These are phyloP conservation scores for Saturnispora kantuleensis DNA, from an alignment of 805 yeast genomes.

Conservation along the genomic window DNA sequence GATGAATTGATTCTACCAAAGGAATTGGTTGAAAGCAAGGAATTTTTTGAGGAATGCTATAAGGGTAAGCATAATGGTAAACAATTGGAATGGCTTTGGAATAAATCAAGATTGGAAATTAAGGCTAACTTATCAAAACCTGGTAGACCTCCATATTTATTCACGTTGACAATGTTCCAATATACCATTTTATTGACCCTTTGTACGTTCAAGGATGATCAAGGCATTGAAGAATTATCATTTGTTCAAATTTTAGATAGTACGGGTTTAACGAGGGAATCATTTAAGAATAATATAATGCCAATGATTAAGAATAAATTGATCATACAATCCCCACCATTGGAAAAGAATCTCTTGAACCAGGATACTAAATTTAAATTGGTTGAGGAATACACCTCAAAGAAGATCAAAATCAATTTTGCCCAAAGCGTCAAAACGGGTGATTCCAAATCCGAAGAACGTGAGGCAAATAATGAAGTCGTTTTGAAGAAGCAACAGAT, in stretches of 20 bases:
- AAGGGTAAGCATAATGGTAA: slow-evolving; percentile 73
- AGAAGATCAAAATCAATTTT: slow-evolving; percentile 76
- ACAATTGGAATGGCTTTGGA: slow-evolving; percentile 93
- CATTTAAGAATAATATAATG: slow-evolving; percentile 63
- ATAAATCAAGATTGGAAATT: slow-evolving; percentile 83
- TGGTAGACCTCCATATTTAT: slow-evolving; percentile 70
- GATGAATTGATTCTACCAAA: slow-evolving; percentile 55
- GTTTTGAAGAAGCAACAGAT: slow-evolving; percentile 51
- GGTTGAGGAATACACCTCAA: slow-evolving; percentile 74
- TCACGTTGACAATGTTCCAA: slow-evolving; percentile 79
- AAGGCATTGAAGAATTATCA: slow-evolving; percentile 52
- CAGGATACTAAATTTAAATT: slow-evolving; percentile 56
- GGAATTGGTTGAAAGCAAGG: slow-evolving; percentile 53
- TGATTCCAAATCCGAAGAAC: slow-evolving; percentile 61
- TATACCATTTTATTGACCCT: slow-evolving; percentile 79
- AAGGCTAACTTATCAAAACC: slow-evolving; percentile 76
- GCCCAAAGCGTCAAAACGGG: slow-evolving; percentile 29
- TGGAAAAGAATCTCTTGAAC: slow-evolving; percentile 40
- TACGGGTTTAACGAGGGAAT: slow-evolving; percentile 57
- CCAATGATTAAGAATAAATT: slow-evolving; percentile 76
- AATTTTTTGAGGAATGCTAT: slow-evolving; percentile 61
- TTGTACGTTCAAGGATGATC: slow-evolving; percentile 21
- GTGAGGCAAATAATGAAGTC: slow-evolving; percentile 71
- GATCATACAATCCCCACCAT: slow-evolving; percentile 55
- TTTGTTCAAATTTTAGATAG: slow-evolving; percentile 50